Percentiles rank a stretch among this genome's conserved stretches.
Conservation (phyloP, 176 grass and related monocot genomes). For the Aegilops umbellulata region DNA sequence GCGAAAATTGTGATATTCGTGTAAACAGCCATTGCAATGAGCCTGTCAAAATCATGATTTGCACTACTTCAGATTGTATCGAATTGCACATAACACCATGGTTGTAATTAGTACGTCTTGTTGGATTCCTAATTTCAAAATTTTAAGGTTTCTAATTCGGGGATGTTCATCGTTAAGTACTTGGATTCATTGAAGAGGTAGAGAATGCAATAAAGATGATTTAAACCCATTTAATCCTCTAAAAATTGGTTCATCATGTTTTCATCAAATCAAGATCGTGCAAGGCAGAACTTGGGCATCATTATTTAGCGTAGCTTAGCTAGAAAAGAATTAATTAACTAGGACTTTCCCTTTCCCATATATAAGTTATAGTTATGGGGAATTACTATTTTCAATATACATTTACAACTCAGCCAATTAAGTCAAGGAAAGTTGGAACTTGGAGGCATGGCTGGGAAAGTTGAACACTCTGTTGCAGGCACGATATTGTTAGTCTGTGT, state of each 20-base stretch:
- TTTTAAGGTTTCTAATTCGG: too few relatives aligned
- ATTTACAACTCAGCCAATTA: neutral
- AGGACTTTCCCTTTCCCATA: neutral
- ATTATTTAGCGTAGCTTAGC: conserved; percentile 10
- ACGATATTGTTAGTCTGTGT: too few relatives aligned
- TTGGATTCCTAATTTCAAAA: neutral
- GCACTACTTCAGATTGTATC: neutral
- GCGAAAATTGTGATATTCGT: neutral
- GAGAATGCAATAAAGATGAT: neutral
- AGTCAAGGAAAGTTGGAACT: neutral
- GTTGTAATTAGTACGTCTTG: neutral
- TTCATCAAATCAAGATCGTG: neutral
- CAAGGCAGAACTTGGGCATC: neutral
- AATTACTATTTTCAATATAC: neutral
- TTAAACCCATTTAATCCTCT: neutral
- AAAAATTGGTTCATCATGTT: neutral
- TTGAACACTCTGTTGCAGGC: neutral
- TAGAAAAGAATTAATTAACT: neutral
- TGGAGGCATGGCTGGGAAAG: neutral
- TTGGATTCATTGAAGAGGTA: neutral
- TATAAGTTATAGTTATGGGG: too few relatives aligned
- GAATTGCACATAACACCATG: neutral
- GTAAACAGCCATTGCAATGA: neutral
- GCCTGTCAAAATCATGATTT: neutral
- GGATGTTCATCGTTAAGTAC: too few relatives aligned